These are phyloP conservation scores for Cephalotrichum gorgonifer DNA, from an alignment of 2,329 filamentous ascomycete species.

Conservation along the genomic window DNA sequence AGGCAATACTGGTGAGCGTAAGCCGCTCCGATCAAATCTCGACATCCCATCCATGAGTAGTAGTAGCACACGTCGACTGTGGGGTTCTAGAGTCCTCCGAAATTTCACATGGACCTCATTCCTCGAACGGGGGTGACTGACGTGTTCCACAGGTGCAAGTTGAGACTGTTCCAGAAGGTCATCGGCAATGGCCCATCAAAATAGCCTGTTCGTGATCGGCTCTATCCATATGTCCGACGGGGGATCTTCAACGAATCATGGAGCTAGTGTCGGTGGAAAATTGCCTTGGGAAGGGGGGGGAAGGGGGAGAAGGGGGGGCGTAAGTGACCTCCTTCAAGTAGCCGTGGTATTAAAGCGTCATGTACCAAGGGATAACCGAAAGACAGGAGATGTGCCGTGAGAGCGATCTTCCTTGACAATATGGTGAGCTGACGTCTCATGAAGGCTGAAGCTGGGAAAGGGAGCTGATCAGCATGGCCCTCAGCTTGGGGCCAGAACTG, in stretches of 20 bases:
- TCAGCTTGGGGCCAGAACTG: not conserved
- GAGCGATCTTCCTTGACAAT: too few species aligned
- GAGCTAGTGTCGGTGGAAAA: not conserved
- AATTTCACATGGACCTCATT: not conserved
- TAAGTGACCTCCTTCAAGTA: not conserved
- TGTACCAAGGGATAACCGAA: too few species aligned
- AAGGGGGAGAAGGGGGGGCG: too few species aligned
- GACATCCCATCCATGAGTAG: too few species aligned
- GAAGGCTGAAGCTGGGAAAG: not conserved
- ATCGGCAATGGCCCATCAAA: not conserved
- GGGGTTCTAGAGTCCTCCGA: not conserved
- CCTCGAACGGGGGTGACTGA: not conserved
- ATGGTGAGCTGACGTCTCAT: not conserved
- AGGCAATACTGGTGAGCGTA: not conserved
- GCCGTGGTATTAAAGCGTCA: too few species aligned
- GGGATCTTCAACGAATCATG: not conserved
- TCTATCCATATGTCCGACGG: not conserved
- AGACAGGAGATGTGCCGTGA: too few species aligned
- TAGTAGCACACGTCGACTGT: not conserved
- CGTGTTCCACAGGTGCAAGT: not conserved
- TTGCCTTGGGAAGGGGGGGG: too few species aligned
- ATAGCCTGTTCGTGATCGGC: not conserved
- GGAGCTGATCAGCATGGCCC: not conserved
- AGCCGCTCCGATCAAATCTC: too few species aligned
- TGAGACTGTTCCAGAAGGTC: not conserved